These are phyloP conservation scores for Kwoniella europaea DNA, from an alignment of 768 basidiomycete genomes.

Conservation along the genomic window DNA sequence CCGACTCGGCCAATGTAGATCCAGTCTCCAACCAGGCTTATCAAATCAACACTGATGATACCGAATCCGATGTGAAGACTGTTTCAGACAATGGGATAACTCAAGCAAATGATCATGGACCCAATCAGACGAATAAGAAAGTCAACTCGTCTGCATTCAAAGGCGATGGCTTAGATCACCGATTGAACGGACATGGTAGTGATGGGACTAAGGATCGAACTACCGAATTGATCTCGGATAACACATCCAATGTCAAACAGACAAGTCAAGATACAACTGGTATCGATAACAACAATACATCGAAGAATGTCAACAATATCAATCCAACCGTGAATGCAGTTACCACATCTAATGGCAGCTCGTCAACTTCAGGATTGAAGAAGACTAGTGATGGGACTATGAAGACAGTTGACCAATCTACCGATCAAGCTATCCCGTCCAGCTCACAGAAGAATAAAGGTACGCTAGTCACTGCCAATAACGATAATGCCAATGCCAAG, in stretches of 20 bases:
- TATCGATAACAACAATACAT: background rate
- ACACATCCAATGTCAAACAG: slow-evolving; percentile 4
- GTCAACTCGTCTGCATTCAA: slow-evolving; percentile 9
- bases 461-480: background rate
- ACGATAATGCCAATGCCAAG: slow-evolving; percentile 13
- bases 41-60: slow-evolving; percentile 7
- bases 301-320: background rate
- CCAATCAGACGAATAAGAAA: slow-evolving; percentile 1
- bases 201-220: background rate
- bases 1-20: background rate
- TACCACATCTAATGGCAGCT: background rate
- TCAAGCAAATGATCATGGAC: background rate
- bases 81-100: background rate
- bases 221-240: background rate
- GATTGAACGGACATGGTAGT: slow-evolving; percentile 1
- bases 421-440: slow-evolving; percentile 2
- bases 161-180: slow-evolving; percentile 3
- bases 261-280: background rate
- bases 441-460: background rate
- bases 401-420: background rate
- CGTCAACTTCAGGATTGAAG: background rate
- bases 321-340: background rate
- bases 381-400: background rate
- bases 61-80: background rate
- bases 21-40: background rate